These are phyloP conservation scores for Amaranthus cruentus DNA, from an alignment of 148 eudicot species.

Conservation along the genomic window DNA sequence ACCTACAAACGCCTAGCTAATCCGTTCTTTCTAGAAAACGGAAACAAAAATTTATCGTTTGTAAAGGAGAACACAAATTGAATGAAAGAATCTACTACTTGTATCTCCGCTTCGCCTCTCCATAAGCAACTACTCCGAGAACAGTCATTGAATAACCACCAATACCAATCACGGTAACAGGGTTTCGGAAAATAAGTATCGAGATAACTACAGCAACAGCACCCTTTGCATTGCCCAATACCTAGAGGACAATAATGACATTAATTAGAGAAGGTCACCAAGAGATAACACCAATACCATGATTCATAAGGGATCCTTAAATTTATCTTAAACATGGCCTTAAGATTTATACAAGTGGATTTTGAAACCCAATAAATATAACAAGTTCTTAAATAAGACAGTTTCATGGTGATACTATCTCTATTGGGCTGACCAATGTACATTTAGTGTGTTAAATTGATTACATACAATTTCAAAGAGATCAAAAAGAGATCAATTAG, in stretches of 20 bases:
- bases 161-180: conserved; percentile 76
- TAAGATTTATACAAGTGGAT: too few relatives aligned
- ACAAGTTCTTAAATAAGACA: too few relatives aligned
- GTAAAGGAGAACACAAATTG: neutral
- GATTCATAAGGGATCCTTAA: neutral
- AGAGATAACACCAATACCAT: neutral
- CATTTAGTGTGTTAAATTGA: too few relatives aligned
- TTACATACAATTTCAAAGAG: too few relatives aligned
- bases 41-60: neutral
- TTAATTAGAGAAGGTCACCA: neutral
- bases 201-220: conserved; percentile 98
- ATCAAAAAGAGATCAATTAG: too few relatives aligned
- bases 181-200: conserved; percentile 80
- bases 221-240: conserved; percentile 93
- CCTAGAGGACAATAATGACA: conserved; percentile 38
- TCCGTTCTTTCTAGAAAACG: conserved; percentile 5
- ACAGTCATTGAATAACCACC: conserved; percentile 91
- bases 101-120: conserved; percentile 84
- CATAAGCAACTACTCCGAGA: conserved; percentile 87
- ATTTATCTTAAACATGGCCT: too few relatives aligned
- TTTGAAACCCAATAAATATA: too few relatives aligned
- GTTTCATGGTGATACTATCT: too few relatives aligned
- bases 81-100: conserved; percentile 24
- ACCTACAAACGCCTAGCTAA: conserved; percentile 19
- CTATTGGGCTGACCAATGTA: too few relatives aligned